Evolutionary conservation across 305 asterid genomes (phyloP).

Genomic region (Solanum aculeatissimum): DNA sequence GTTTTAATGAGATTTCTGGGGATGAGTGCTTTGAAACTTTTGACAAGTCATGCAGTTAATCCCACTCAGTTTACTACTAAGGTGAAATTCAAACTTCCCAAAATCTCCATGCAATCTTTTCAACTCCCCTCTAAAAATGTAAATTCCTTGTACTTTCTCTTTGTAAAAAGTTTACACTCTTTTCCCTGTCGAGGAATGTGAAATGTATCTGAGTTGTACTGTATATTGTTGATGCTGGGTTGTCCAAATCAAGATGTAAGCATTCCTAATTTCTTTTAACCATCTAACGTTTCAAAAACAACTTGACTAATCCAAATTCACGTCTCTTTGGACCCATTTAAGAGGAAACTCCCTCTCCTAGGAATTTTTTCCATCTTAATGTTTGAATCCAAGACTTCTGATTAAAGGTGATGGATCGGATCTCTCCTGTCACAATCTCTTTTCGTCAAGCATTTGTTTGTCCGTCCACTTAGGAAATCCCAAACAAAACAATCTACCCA

Average conservation of each 20-base stretch:
- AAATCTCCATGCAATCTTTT: not conserved
- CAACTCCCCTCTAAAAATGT: not conserved
- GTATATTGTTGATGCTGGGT: not conserved
- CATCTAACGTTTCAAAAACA: not conserved
- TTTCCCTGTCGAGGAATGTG: not conserved
- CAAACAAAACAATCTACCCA: not conserved
- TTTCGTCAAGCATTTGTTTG: not conserved
- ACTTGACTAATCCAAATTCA: not conserved
- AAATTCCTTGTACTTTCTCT: not conserved
- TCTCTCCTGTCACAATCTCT: not conserved
- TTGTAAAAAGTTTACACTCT: not conserved
- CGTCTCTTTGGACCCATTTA: not conserved
- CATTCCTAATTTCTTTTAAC: not conserved
- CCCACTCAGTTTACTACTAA: not conserved
- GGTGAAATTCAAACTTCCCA: not conserved
- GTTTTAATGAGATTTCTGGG: not conserved
- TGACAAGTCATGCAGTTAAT: not conserved
- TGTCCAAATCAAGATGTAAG: not conserved
- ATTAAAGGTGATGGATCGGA: not conserved
- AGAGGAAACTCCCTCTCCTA: not conserved
- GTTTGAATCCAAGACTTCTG: not conserved
- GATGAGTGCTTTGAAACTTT: not conserved
- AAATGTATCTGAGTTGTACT: not conserved
- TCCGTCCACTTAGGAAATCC: not conserved
- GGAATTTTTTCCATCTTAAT: not conserved